Evolutionary conservation across 2,329 filamentous ascomycete species (phyloP), one percentile per base, ranked within the genome.

Genomic region (Neofusicoccum parvum): DNA sequence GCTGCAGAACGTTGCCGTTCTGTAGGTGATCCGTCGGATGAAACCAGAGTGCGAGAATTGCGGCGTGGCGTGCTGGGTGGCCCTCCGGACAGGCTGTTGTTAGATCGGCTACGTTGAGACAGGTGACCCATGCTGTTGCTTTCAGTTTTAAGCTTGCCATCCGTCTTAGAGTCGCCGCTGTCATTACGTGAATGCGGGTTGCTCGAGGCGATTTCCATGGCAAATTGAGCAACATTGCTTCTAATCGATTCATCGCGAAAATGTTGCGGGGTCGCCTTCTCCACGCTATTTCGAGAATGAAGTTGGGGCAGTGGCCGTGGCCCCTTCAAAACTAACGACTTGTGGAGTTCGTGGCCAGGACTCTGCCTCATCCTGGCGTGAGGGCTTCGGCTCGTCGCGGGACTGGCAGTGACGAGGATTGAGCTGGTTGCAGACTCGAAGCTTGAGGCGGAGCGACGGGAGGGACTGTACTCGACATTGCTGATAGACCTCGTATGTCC

Each of bases 371-470:
- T 67, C 34, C 72, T 71, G 10, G 69, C 63, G 39, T 73, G 72
- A 9, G 68, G 67, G 3, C 69, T 60, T 36, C 69, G 70, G 27
- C 70, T 65, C 10, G 77, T 60, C 10, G 77, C 70, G 1, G 79
- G 78, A 64, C 78, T 80, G 3, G 71, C 66, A 37, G 68, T 76
- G 3, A 76, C 72, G 9, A 81, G 72, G 10, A 81, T 79, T 0
- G 78, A 79, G 66, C 78, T 81, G 14, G 75, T 71, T 1, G 74
- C 73, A 1, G 80, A 81, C 32, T 78, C 76, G 39, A 73, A 72
- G 65, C 79, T 81, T 0, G 76, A 79, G 5, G 75, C 72, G 0
- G 80, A 81, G 17, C 73, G 68, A 41, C 75, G 74, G 0, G 79
- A 79, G 2, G 80, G 71, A 37, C 70, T 74, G 14, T 71, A 71